Conservation (phyloP, 805 yeast species). For the Kazachstania kunashirensis region DNA sequence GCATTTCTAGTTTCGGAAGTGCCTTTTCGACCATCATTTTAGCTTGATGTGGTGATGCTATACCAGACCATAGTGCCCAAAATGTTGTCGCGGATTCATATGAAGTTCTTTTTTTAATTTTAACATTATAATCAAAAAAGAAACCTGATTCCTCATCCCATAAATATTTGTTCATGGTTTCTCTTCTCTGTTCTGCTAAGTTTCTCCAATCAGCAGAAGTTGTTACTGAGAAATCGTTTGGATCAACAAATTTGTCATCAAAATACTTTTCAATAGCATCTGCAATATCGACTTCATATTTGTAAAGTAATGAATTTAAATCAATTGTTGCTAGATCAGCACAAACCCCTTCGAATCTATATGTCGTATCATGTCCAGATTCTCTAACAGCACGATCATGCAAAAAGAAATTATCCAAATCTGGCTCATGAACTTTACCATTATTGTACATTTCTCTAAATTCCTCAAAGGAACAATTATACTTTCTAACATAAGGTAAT, state of each 20-base stretch:
- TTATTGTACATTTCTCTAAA: constrained; percentile 63
- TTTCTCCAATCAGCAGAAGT: constrained; percentile 49
- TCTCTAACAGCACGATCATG: constrained; percentile 95
- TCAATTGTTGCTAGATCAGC: constrained; percentile 88
- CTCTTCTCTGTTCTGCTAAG: constrained; percentile 47
- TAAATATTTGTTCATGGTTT: constrained; percentile 51
- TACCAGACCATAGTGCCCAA: constrained; percentile 86
- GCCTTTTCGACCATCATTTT: constrained; percentile 44
- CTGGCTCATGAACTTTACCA: constrained; percentile 60
- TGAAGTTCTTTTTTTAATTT: constrained; percentile 41
- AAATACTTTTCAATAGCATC: constrained; percentile 47
- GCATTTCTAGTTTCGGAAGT: constrained; percentile 63
- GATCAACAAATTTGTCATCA: constrained; percentile 36
- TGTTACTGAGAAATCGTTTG: constrained; percentile 34
- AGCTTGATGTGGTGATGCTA: constrained; percentile 63
- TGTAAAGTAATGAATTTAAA: constrained; percentile 73
- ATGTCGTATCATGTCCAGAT: constrained; percentile 91
- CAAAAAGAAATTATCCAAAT: constrained; percentile 75
- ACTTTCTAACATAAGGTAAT: constrained; percentile 56
- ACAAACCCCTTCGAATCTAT: constrained; percentile 81
- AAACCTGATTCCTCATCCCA: constrained; percentile 79
- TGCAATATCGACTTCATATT: constrained; percentile 83
- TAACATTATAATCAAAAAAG: constrained; percentile 76
- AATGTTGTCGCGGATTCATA: constrained; percentile 84
- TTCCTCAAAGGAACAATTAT: constrained; percentile 46